Conservation (phyloP, 495 filamentous ascomycete genomes). For the Pyrenula massariospora region DNA sequence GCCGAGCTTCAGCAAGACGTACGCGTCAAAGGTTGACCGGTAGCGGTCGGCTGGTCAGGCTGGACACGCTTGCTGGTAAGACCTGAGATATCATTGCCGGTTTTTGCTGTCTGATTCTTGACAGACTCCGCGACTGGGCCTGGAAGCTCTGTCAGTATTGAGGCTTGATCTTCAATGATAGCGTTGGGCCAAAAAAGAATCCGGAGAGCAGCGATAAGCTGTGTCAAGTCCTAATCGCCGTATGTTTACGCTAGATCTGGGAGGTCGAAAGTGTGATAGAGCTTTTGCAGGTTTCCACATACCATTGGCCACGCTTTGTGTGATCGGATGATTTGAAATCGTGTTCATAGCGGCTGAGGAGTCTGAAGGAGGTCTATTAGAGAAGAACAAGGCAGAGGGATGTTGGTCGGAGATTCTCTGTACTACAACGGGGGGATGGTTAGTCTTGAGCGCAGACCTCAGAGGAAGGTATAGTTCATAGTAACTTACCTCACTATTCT, state of each 20-base stretch:
- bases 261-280: not conserved
- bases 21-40: slow-evolving; percentile 80
- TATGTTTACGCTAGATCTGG: no score
- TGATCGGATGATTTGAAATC: not conserved
- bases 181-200: no score
- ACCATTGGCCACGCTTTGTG: not conserved
- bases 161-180: no score
- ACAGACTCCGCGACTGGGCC: slow-evolving; percentile 70
- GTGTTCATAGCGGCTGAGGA: not conserved
- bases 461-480: not conserved
- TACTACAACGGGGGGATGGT: no score
- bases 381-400: not conserved
- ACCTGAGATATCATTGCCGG: slow-evolving; percentile 60
- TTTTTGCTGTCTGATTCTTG: slow-evolving; percentile 61
- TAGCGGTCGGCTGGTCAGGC: slow-evolving; percentile 57
- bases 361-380: not conserved
- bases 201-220: no score
- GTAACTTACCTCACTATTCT: not conserved
- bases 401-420: not conserved
- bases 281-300: not conserved
- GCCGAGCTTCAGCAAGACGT: slow-evolving; percentile 22
- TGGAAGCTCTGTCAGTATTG: no score
- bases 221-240: no score
- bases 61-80: slow-evolving; percentile 59
- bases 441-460: no score